phyloP scores from a whole-genome alignment of 1,139 yeast genomes.

The Martiniozyma asiatica region DNA sequence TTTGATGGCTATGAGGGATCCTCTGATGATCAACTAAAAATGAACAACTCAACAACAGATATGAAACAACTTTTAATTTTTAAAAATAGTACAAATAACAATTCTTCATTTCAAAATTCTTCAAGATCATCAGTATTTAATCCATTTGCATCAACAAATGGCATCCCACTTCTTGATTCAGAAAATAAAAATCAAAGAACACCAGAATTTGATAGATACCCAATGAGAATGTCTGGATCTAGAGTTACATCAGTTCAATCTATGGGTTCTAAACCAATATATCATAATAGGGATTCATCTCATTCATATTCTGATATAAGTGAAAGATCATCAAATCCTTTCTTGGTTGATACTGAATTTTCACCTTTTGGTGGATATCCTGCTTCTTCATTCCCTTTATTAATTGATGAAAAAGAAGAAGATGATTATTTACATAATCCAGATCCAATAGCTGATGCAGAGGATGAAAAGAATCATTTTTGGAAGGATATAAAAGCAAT shows the following conservation, averaged over 20 bases:
- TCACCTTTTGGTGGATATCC: conserved; percentile 95
- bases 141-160: conserved; percentile 19
- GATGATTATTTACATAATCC: conserved; percentile 92
- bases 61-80: conserved; percentile 15
- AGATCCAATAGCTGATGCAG: conserved; percentile 80
- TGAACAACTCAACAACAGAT: conserved; percentile 10
- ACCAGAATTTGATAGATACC: conserved; percentile 24
- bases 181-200: conserved; percentile 5
- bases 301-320: conserved; percentile 10
- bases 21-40: background rate
- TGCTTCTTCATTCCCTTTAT: conserved; percentile 73
- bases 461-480: conserved; percentile 55
- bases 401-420: conserved; percentile 79
- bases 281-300: conserved; percentile 9
- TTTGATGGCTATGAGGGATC: background rate
- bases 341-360: conserved; percentile 32
- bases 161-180: conserved; percentile 8
- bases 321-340: conserved; percentile 18
- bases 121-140: conserved; percentile 17
- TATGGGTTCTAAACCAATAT: conserved; percentile 17
- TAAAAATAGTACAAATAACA: too few species aligned
- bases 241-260: conserved; percentile 25
- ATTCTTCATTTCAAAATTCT: conserved; percentile 16
- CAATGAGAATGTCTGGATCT: conserved; percentile 23
- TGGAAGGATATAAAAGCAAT: conserved; percentile 44